Conservation (phyloP, 2,329 filamentous ascomycete species). For the Ramularia endophylla region DNA sequence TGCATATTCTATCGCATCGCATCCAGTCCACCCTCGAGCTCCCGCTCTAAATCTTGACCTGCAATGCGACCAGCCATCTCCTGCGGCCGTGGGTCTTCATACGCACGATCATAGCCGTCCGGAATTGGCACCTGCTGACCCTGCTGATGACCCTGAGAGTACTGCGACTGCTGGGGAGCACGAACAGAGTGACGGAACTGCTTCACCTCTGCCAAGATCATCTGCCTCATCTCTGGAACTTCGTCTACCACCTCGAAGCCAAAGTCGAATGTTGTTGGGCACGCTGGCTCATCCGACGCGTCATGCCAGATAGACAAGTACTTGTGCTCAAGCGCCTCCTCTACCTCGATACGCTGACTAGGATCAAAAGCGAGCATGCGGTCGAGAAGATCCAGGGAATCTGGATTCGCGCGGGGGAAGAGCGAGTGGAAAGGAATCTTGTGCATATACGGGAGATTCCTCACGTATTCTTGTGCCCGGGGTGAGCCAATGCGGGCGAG, state of each 20-base stretch:
- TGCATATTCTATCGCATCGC: constrained; percentile 22
- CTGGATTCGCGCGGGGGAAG: constrained; percentile 92
- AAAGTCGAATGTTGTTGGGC: constrained; percentile 94
- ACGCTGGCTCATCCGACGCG: constrained; percentile 88
- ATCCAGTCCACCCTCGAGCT: constrained; percentile 54
- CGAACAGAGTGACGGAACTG: constrained; percentile 60
- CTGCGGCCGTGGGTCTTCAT: constrained; percentile 59
- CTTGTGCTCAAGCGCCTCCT: constrained; percentile 90
- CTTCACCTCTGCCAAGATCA: constrained; percentile 94
- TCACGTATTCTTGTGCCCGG: constrained; percentile 95
- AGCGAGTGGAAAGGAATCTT: constrained; percentile 85
- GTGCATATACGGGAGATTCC: constrained; percentile 54
- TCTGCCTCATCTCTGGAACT: constrained; percentile 87
- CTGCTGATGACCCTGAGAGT: constrained; percentile 37
- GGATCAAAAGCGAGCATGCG: constrained; percentile 98
- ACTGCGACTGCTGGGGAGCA: constrained; percentile 41
- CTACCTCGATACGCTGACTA: constrained; percentile 84
- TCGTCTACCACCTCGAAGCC: constrained; percentile 98
- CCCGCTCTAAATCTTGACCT: constrained; percentile 72
- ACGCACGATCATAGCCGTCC: constrained; percentile 52
- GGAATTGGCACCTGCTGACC: constrained; percentile 54
- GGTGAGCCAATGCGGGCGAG: constrained; percentile 89
- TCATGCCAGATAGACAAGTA: constrained; percentile 99
- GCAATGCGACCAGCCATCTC: constrained; percentile 44
- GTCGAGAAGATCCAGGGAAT: constrained; percentile 91